Evolutionary conservation across 1,284 basidiomycete species (phyloP), one percentile per base, ranked within the genome.

Genomic region (Fomitopsis schrenkii): DNA sequence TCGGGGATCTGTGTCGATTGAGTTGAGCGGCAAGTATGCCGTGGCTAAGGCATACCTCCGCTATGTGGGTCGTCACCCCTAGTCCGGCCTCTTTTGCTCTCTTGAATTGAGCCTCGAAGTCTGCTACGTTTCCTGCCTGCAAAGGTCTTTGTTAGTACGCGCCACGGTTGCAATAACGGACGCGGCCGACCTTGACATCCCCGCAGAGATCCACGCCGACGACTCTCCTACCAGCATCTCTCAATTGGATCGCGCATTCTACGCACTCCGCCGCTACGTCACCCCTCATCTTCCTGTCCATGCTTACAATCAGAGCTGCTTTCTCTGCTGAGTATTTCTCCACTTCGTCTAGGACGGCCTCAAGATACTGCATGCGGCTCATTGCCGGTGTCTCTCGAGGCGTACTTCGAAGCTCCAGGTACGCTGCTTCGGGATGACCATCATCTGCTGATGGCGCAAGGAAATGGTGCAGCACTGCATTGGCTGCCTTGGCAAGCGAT

Each of bases 161-260:
- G 9, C 42, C 22, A 19, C 19, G n/a, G 26, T 58, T 45, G 40
- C 30, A 8, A 2, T 17, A n/a, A 17, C 30, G 45, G 35, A n/a
- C 26, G 22, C 2, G 8, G 12, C 75, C 44, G 57, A 82, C 80
- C 61, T 71, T 70, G 0, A 91, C 91, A 73, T 92, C 83, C 0
- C 93, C 93, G 66, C 91, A 93, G 0, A 95, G 74, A 74, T 95
- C 93, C 2, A 95, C 72, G 5, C 91, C 93, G 8, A 94, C 88
- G 2, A 94, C 77, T 3, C 87, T 77, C 52, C 84, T 71, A 0
- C 89, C 88, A 41, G 80, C 80, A 1, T 71, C 64, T 62, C 80
- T 86, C 58, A 94, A 70, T 58, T 73, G 70, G 6, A 83, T 76
- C 0, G 89, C 88, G 19, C 88, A 74, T 10, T 77, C 74, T 0